Base-by-base conservation (phyloP, 2,329 filamentous ascomycete species). In the Neoascochyta sp. region DNA sequence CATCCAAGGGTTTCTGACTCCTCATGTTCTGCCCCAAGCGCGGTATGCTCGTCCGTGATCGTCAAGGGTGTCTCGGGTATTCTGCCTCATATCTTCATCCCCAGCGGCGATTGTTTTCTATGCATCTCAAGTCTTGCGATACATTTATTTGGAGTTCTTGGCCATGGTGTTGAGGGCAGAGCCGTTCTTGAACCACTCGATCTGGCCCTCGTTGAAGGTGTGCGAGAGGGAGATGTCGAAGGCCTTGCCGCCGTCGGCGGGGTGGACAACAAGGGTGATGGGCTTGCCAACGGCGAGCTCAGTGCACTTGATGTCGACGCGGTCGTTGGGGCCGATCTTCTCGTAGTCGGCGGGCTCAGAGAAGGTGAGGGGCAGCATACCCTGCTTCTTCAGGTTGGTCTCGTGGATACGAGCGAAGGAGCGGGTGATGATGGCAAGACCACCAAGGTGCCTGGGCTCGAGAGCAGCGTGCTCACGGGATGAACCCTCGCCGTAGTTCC, bases 331-430 rank as follows among this genome's bases (percentile, higher is more conserved):
- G 64, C 83, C 80, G 68, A 98, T 89, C 79, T 86, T 94, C 68
- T 98, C 92, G 69, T 98, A 98, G 69, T 98, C 92, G 64, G 83
- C 90, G 34, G 90, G 90, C 64, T 96, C 81, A 36, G 80, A 70
- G 73, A 98, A 98, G 57, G 89, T 96, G 48, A 98, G 78, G 59
- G 92, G 92, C 72, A 98, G 85, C 90, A 98, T 95, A 71, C 92
- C 92, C 80, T 98, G 92, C 83, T 98, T 98, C 86, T 98, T 98
- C 75, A 98, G 73, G 80, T 98, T 98, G 75, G 92, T 98, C 78
- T 98, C 92, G 78, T 98, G 92, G 63, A 98, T 98, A 84, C 92
- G 92, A 60, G 92, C 92, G 65, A 98, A 98, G 47, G 80, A 86
- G 63, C 87, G 83, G 62, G 84, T 89, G 65, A 98, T 93, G 74